Evolutionary conservation across 352 stramenopile species (phyloP), one percentile per base, ranked within the genome.

Genomic region (Blastocystis hominis): DNA sequence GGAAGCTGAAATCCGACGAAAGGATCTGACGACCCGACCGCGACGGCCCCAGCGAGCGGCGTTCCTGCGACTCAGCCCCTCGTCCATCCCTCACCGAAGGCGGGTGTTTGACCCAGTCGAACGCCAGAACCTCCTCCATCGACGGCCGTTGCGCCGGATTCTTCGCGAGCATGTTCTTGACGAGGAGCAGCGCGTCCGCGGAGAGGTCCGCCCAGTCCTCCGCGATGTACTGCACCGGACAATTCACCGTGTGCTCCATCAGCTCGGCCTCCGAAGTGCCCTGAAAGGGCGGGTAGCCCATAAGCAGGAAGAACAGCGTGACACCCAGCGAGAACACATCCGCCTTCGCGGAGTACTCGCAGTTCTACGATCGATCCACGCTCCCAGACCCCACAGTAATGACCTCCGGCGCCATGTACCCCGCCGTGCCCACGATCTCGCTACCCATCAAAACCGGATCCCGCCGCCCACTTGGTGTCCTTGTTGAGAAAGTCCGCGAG

Each of bases 351-450:
- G 66, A 59, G n/a, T 77, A 77, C 40, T 59, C 40, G n/a, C 66
- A 77, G 38, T 46, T 47, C 66, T 77, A 77, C n/a, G 5, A 13
- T 30, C 55, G 24, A 77, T 55, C 1, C 13, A 3, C 24, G 9
- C 9, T 34, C 40, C 34, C 30, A 15, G 1, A 9, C 24, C 17
- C 6, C 44, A 77, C 66, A 15, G n/a, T 36, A 55, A 77, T 55
- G 34, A 77, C 66, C 36, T 77, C 66, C 3, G 66, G 66, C 20
- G 66, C 66, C 46, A 77, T 77, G 30, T 55, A 77, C 0, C 66
- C 66, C 20, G 50, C 66, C 7, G 66, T 77, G 0, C 66, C 66
- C 24, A 77, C 66, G n/a, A 77, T 56, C n/a, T 77, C 66, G 55
- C 66, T 77, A 36, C 38, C n/a, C 24, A 55, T 54, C 0, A n/a